Evolutionary conservation across 768 basidiomycete genomes (phyloP).

Genomic region (Tubosaeta brunneosetosa): DNA sequence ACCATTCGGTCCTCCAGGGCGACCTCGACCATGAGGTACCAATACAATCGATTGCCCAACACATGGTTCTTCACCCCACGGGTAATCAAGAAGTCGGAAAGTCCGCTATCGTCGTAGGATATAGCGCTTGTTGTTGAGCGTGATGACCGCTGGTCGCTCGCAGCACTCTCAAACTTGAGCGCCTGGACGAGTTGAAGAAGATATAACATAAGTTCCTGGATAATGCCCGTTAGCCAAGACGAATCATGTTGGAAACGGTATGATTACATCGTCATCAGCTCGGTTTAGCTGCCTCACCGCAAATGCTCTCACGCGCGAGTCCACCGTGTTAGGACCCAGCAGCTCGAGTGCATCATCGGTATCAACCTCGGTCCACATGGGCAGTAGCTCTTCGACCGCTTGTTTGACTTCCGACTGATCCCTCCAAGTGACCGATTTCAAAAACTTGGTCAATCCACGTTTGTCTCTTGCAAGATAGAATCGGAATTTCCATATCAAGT

Average conservation of each 20-base stretch:
- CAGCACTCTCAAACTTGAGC: constrained; percentile 88
- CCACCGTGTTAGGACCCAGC: constrained; percentile 83
- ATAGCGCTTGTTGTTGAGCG: constrained; percentile 68
- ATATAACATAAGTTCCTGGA: constrained; percentile 86
- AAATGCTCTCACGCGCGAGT: constrained; percentile 89
- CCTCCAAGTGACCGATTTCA: constrained; percentile 96
- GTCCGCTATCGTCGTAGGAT: constrained; percentile 86
- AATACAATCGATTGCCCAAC: constrained; percentile 88
- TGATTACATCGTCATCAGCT: constrained; percentile 88
- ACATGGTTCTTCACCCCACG: constrained; percentile 80
- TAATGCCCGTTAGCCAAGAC: neutral
- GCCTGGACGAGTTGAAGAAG: constrained; percentile 96
- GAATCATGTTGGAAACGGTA: neutral
- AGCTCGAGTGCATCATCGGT: constrained; percentile 95
- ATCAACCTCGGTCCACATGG: constrained; percentile 96
- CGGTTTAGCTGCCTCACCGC: constrained; percentile 87
- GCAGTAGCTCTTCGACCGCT: constrained; percentile 91
- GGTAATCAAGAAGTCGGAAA: constrained; percentile 87
- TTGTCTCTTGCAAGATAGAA: constrained; percentile 93
- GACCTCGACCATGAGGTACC: constrained; percentile 98
- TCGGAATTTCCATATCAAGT: constrained; percentile 98
- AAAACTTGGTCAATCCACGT: constrained; percentile 92
- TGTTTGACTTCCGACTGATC: constrained; percentile 96
- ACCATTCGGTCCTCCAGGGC: constrained; percentile 80
- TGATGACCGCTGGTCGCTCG: constrained; percentile 72